Percentiles rank a stretch among this genome's conserved stretches.
Evolutionary conservation across 139 green algal genomes (phyloP).

Genomic region (Chlamydomonas eustigma): DNA sequence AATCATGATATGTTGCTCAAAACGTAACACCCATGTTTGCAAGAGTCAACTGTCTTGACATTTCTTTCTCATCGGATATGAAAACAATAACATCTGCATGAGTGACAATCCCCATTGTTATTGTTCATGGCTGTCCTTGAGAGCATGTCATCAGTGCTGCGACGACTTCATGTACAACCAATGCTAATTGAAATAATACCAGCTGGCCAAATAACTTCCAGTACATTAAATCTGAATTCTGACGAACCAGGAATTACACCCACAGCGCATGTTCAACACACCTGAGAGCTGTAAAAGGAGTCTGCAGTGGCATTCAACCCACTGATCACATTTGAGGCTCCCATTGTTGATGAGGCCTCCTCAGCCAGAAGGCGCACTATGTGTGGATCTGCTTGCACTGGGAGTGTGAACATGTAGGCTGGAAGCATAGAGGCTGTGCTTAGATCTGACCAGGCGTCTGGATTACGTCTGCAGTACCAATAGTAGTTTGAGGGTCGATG

Average conservation of each 20-base stretch:
- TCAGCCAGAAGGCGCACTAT: conserved; percentile 37
- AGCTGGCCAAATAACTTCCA: too few species aligned
- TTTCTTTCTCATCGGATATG: too few species aligned
- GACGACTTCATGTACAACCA: too few species aligned
- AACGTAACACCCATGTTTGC: too few species aligned
- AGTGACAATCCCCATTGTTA: too few species aligned
- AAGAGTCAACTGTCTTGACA: too few species aligned
- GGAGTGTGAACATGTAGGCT: conserved; percentile 38
- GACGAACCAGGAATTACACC: conserved; percentile 76
- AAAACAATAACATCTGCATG: too few species aligned
- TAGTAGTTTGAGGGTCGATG: too few species aligned
- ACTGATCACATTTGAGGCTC: conserved; percentile 33
- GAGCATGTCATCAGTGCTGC: too few species aligned
- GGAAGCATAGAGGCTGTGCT: conserved; percentile 1
- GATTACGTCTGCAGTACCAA: conserved; percentile 55
- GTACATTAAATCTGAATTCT: conserved; percentile 62
- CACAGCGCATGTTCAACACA: conserved; percentile 26
- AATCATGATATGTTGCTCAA: too few species aligned
- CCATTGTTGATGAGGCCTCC: conserved; percentile 26
- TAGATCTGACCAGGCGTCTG: conserved; percentile 39
- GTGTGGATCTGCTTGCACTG: conserved; percentile 43
- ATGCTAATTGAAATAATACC: too few species aligned
- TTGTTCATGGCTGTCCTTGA: too few species aligned
- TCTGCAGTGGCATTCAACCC: conserved; percentile 71
- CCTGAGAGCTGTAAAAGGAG: conserved; percentile 76